Base-by-base conservation (phyloP, 331 rosid genomes). In the Pyracantha coccinea region DNA sequence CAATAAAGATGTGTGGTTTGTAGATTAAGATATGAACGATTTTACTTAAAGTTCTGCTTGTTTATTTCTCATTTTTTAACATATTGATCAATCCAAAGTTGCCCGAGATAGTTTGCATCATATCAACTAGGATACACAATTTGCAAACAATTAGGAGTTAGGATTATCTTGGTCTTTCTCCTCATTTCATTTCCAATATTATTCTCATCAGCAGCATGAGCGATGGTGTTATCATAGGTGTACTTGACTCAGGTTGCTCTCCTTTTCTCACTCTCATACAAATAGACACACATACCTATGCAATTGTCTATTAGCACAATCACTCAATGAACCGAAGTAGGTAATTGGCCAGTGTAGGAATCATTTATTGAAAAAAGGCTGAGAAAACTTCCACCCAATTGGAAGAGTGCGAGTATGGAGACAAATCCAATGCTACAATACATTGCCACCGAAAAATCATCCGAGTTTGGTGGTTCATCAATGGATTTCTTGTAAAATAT, bases 331-430 rank as follows among this genome's bases (percentile, higher is more conserved):
- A 5, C 50, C 0, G 9, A 14, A 1, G 50, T 82, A 83, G 88
- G 90, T 45, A 83, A 79, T 77, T 81, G 86, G 90, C 90, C 88
- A 41, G 86, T 83, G 66, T 81, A 84, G 17, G 75, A 76, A 52
- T 81, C 64, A 33, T 86, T 86, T 81, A n/a, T 74, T 59, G 86
- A 86, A 52, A 64, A 83, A 53, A 84, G 81, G 65, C 72, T 86
- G 24, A 83, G 84, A 47, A 83, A 84, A 27, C 75, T 86, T 47
- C 88, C 88, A 35, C 66, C 24, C 73, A 79, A 66, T 86, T 88
- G 90, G 79, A 32, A 54, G 90, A 33, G 5, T 86, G 88, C 44
- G 83, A 79, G 57, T 76, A 84, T 44, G 90, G 88, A 65, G 77
- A 83, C 64, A 68, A 4, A 21, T 86, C 81, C 69, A 38, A 74